A percentile compares a stretch with the other conserved stretches of the same genome.
These are phyloP conservation scores for Leccinum variicolor DNA, from an alignment of 768 basidiomycete species.

Conservation along the genomic window DNA sequence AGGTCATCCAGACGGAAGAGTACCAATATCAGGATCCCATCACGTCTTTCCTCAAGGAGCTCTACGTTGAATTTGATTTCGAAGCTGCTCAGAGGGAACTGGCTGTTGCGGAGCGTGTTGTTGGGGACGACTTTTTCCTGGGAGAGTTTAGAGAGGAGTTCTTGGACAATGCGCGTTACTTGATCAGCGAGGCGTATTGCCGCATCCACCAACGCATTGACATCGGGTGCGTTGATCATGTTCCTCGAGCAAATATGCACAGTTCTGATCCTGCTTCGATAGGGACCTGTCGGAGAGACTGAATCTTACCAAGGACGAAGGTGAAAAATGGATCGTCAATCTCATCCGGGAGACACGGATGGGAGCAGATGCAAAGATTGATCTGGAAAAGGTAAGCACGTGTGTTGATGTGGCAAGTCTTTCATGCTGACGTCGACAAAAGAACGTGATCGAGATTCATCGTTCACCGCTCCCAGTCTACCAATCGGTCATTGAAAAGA, in stretches of 20 bases:
- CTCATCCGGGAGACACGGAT: constrained; percentile 96
- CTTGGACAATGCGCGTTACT: constrained; percentile 92
- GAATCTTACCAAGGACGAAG: constrained; percentile 91
- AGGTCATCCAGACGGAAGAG: constrained; percentile 91
- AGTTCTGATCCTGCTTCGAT: constrained; percentile 1
- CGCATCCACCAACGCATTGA: constrained; percentile 93
- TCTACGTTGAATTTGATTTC: constrained; percentile 96
- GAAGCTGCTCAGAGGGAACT: constrained; percentile 89
- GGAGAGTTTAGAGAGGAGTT: constrained; percentile 90
- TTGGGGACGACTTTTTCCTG: constrained; percentile 93
- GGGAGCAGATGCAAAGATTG: constrained; percentile 97
- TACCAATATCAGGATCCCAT: constrained; percentile 96
- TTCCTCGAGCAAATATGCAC: background rate
- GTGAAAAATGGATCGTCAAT: constrained; percentile 99
- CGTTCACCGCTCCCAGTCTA: constrained; percentile 87
- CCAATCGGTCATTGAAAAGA: constrained; percentile 94
- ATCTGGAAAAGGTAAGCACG: constrained; percentile 77
- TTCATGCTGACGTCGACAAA: constrained; percentile 15
- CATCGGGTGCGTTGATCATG: constrained; percentile 55
- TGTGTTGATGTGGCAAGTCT: background rate
- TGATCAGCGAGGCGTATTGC: constrained; percentile 97
- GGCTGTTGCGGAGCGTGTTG: constrained; percentile 71
- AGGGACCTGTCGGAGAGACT: constrained; percentile 92
- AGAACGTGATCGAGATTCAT: constrained; percentile 97
- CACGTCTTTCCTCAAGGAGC: constrained; percentile 88